phyloP scores from a whole-genome alignment of 2,329 filamentous ascomycete species.

The Penicillium paneum region DNA sequence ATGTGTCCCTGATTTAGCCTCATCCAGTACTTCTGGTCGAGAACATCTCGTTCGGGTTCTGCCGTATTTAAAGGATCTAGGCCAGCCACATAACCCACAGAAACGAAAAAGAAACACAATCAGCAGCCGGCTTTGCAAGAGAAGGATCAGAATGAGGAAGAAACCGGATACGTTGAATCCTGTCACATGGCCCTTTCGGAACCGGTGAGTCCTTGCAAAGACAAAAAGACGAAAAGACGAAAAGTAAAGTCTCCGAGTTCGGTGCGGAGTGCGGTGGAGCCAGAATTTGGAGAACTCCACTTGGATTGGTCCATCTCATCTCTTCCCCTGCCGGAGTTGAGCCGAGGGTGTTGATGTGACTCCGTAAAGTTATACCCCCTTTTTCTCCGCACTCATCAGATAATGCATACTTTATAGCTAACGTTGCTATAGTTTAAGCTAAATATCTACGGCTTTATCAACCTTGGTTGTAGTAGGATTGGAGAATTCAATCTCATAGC shows the following conservation, averaged over 20 bases:
- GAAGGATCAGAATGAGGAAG: conserved; percentile 12
- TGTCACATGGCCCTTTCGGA: conserved; percentile 10
- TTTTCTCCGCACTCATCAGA: conserved; percentile 5
- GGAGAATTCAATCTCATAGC: not conserved
- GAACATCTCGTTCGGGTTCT: too few relatives aligned
- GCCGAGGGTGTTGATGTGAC: conserved; percentile 10
- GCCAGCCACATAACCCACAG: not conserved
- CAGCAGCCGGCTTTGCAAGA: conserved; percentile 17
- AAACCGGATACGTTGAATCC: conserved; percentile 19
- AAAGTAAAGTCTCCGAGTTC: conserved; percentile 12
- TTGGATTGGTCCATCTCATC: conserved; percentile 3
- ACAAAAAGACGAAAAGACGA: not conserved
- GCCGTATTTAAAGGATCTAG: too few relatives aligned
- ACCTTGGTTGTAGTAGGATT: not conserved
- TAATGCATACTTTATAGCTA: not conserved
- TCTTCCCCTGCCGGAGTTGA: conserved; percentile 12
- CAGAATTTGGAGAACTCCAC: conserved; percentile 15
- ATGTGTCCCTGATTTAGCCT: not conserved
- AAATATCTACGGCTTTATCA: not conserved
- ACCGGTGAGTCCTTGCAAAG: not conserved
- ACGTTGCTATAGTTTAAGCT: not conserved
- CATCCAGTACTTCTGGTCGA: not conserved
- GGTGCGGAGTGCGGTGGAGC: conserved; percentile 17
- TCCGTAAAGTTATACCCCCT: not conserved
- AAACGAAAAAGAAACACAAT: conserved; percentile 4